Evolutionary conservation across 2,329 filamentous ascomycete genomes (phyloP).

Genomic region (Thielaviopsis euricoi): DNA sequence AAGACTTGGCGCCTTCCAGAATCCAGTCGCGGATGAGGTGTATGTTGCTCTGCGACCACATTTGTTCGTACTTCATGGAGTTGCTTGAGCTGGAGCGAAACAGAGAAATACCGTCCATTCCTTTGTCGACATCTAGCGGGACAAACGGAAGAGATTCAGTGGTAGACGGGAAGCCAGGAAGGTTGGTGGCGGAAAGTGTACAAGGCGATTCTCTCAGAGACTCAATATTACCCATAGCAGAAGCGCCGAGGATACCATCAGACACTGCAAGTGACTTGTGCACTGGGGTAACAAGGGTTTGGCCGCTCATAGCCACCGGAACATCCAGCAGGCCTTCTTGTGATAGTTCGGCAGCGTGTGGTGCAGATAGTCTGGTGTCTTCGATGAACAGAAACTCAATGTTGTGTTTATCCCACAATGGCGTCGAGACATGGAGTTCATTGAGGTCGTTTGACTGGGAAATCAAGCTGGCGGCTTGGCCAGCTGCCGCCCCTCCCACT

Average conservation of each 20-base stretch:
- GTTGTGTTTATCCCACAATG: constrained; percentile 40
- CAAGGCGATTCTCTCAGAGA: constrained; percentile 22
- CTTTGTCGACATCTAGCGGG: constrained; percentile 47
- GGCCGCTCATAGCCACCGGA: neutral
- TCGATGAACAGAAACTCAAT: constrained; percentile 47
- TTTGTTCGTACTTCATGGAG: constrained; percentile 53
- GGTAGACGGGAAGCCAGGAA: constrained; percentile 27
- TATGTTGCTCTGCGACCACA: constrained; percentile 59
- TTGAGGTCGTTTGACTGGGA: constrained; percentile 15
- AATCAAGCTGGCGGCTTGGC: constrained; percentile 14
- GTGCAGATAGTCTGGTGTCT: constrained; percentile 23
- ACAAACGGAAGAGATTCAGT: constrained; percentile 28
- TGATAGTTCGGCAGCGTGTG: constrained; percentile 19
- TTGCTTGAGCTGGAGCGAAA: constrained; percentile 56
- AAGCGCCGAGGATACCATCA: constrained; percentile 53
- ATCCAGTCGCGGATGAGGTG: constrained; percentile 52
- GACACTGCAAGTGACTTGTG: constrained; percentile 65
- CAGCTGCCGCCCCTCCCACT: constrained; percentile 23
- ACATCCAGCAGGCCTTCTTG: constrained; percentile 54
- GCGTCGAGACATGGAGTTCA: constrained; percentile 47
- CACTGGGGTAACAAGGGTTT: constrained; percentile 44
- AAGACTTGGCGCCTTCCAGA: constrained; percentile 24
- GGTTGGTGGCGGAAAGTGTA: constrained; percentile 40
- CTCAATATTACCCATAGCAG: constrained; percentile 31
- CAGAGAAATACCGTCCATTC: constrained; percentile 42